Percentiles rank a stretch among this genome's conserved stretches.
Conservation (phyloP, 441 rosid genomes). For the Adansonia gregorii region DNA sequence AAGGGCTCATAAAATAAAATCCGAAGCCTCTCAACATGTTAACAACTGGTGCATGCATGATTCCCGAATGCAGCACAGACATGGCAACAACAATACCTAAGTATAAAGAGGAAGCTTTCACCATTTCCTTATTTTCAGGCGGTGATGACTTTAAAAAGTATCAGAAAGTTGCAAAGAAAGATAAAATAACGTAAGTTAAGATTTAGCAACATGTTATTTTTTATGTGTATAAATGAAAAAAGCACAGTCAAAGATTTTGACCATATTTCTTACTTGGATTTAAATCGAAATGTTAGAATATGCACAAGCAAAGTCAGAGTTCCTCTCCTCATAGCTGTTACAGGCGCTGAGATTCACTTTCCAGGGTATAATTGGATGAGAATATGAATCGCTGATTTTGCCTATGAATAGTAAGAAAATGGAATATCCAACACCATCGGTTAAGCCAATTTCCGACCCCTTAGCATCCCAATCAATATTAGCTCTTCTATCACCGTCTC, state of each 20-base stretch:
- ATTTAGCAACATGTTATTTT: neutral
- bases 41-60: neutral
- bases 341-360: neutral
- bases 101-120: neutral
- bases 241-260: neutral
- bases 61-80: neutral
- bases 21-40: neutral
- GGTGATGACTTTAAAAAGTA: neutral
- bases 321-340: neutral
- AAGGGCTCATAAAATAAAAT: neutral
- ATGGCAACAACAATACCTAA: too few relatives aligned
- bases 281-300: constrained; percentile 38
- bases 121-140: neutral
- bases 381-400: constrained; percentile 24
- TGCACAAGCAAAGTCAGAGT: constrained; percentile 17
- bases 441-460: neutral
- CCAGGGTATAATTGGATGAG: constrained; percentile 19
- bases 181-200: neutral
- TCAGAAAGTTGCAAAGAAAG: neutral
- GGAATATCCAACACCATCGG: neutral
- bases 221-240: neutral
- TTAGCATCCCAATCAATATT: constrained; percentile 20
- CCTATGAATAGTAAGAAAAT: neutral
- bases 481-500: constrained; percentile 35
- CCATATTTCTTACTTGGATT: constrained; percentile 29